Evolutionary conservation across 768 basidiomycete genomes (phyloP).

Genomic region (Multifurca ochricompacta): DNA sequence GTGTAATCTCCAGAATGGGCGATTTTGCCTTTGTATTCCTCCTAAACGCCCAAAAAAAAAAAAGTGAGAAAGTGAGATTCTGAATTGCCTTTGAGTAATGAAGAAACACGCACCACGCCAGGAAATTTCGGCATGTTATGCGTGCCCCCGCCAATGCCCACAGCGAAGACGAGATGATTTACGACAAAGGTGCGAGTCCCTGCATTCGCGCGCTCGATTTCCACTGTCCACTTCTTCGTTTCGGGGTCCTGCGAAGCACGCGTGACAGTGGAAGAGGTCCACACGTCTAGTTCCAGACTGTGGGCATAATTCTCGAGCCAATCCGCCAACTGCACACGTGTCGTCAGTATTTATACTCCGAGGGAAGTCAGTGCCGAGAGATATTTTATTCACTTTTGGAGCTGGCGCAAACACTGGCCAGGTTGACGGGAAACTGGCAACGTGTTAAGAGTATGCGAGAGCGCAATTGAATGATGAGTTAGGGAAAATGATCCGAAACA

Average conservation of each 20-base stretch:
- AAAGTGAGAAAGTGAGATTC: too few relatives aligned
- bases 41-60: slow-evolving; percentile 9
- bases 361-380: neutral
- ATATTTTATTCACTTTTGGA: slow-evolving; percentile 23
- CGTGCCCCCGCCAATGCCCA: slow-evolving; percentile 29
- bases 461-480: neutral
- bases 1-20: slow-evolving; percentile 29
- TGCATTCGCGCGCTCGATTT: slow-evolving; percentile 12
- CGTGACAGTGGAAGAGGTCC: slow-evolving; percentile 36
- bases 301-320: slow-evolving; percentile 63
- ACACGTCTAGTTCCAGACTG: slow-evolving; percentile 53
- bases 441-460: neutral
- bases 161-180: slow-evolving; percentile 28
- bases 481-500: too few relatives aligned
- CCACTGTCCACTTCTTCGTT: slow-evolving; percentile 20
- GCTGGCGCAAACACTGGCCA: slow-evolving; percentile 28
- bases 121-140: slow-evolving; percentile 27
- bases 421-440: slow-evolving; percentile 28
- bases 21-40: slow-evolving; percentile 29
- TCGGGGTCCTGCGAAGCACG: slow-evolving; percentile 17
- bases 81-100: rapidly evolving
- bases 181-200: slow-evolving; percentile 14
- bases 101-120: slow-evolving; percentile 8
- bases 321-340: slow-evolving; percentile 42
- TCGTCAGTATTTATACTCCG: neutral